Evolutionary conservation across 371 early-diverging fungal species (phyloP).

Genomic region (Apophysomyces sp.): DNA sequence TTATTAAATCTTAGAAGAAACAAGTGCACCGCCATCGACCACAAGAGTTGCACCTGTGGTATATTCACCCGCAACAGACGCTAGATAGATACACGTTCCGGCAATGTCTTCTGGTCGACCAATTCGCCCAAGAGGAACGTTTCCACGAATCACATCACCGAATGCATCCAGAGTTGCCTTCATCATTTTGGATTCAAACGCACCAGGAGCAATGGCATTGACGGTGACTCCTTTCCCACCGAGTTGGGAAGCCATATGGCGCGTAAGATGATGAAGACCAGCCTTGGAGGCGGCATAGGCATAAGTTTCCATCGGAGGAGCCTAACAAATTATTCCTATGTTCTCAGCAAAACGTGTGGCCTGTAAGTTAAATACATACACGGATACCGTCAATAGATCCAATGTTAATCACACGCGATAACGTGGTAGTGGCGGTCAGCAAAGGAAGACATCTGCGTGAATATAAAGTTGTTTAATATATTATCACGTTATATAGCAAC

Average conservation of each 20-base stretch:
- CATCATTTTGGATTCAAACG: constrained; percentile 91
- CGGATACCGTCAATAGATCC: constrained; percentile 72
- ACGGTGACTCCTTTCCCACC: constrained; percentile 66
- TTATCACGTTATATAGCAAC: neutral
- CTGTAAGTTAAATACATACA: constrained; percentile 20
- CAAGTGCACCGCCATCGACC: constrained; percentile 79
- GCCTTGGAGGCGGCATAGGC: constrained; percentile 83
- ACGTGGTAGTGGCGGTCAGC: constrained; percentile 54
- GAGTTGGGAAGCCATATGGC: constrained; percentile 65
- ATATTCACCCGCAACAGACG: constrained; percentile 79
- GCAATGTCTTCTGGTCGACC: constrained; percentile 87
- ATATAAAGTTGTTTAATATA: neutral
- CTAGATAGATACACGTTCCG: constrained; percentile 79
- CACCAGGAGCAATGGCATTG: constrained; percentile 90
- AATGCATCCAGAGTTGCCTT: constrained; percentile 63
- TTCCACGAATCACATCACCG: constrained; percentile 54
- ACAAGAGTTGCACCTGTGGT: constrained; percentile 82
- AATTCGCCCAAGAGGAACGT: constrained; percentile 72
- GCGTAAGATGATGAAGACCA: constrained; percentile 73
- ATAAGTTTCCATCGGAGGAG: constrained; percentile 46
- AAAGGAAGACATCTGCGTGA: constrained; percentile 74
- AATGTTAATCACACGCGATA: constrained; percentile 59
- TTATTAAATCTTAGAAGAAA: constrained; percentile 42
- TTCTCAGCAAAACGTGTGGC: neutral
- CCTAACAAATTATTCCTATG: constrained; percentile 2